Evolutionary conservation across 768 basidiomycete genomes (phyloP).

Genomic region (Suillus placidus): DNA sequence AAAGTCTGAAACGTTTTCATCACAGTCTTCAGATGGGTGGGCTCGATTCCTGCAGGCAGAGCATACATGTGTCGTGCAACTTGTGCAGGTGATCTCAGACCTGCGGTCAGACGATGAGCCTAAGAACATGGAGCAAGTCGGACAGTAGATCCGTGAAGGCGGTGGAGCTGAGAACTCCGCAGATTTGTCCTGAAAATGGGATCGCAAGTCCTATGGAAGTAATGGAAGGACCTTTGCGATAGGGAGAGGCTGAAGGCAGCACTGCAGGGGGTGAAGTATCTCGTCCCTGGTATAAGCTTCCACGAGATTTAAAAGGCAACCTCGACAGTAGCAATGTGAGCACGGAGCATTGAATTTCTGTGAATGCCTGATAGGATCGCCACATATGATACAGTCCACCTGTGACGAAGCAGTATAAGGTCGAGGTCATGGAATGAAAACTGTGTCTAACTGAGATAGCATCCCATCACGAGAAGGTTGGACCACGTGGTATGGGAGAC

Average conservation of each 20-base stretch:
- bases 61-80: conserved; percentile 47
- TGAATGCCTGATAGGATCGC: conserved; percentile 32
- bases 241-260: conserved; percentile 45
- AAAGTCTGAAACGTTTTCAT: conserved; percentile 44
- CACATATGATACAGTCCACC: conserved; percentile 46
- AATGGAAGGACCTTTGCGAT: conserved; percentile 29
- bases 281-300: conserved; percentile 49
- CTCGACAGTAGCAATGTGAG: conserved; percentile 48
- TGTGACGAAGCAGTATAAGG: conserved; percentile 10
- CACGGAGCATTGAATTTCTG: conserved; percentile 46
- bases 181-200: conserved; percentile 43
- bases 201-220: conserved; percentile 29
- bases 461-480: background rate
- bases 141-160: conserved; percentile 50
- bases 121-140: conserved; percentile 56
- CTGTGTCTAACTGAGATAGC: background rate
- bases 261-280: conserved; percentile 52
- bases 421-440: background rate
- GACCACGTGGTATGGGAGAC: background rate
- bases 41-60: conserved; percentile 48
- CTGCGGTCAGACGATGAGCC: conserved; percentile 36
- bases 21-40: conserved; percentile 46
- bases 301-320: conserved; percentile 47
- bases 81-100: conserved; percentile 36
- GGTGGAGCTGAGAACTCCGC: conserved; percentile 48